Evolutionary conservation across 73 alveolate species (phyloP).

Genomic region (Tetrahymena thermophila): DNA sequence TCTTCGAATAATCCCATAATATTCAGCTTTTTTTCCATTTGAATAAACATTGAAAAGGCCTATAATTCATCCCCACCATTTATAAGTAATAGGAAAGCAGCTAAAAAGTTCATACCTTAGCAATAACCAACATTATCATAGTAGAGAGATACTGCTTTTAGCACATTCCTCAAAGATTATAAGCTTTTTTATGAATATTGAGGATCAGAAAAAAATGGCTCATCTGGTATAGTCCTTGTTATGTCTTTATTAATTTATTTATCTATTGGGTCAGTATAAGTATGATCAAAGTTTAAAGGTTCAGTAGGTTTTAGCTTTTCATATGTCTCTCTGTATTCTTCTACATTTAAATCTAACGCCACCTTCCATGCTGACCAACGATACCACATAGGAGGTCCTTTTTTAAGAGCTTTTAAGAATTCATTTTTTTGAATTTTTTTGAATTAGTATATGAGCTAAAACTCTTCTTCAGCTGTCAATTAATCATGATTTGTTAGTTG

Average conservation of each 20-base stretch:
- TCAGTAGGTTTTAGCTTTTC: not conserved
- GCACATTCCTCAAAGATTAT: not conserved
- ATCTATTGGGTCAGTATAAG: not conserved
- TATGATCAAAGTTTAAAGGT: not conserved
- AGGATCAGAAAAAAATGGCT: not conserved
- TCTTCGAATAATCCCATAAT: not conserved
- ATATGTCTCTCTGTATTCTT: not conserved
- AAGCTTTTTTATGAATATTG: not conserved
- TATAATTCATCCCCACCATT: conserved; percentile 31
- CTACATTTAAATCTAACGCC: not conserved
- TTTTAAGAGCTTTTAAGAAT: not conserved
- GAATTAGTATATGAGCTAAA: not conserved
- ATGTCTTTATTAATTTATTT: not conserved
- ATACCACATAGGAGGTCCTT: not conserved
- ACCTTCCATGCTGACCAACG: not conserved
- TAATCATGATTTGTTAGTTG: not conserved
- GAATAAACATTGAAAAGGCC: not conserved
- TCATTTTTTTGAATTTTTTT: not conserved
- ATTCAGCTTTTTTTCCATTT: not conserved
- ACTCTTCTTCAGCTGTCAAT: not conserved
- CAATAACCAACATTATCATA: conserved; percentile 18
- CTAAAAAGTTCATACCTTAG: conserved; percentile 38
- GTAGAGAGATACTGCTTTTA: not conserved
- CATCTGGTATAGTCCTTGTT: not conserved
- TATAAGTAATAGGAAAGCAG: conserved; percentile 14